A percentile compares a stretch with the other conserved stretches of the same genome.
phyloP scores from a whole-genome alignment of 495 filamentous ascomycete genomes.

The Acidiella bohemica region DNA sequence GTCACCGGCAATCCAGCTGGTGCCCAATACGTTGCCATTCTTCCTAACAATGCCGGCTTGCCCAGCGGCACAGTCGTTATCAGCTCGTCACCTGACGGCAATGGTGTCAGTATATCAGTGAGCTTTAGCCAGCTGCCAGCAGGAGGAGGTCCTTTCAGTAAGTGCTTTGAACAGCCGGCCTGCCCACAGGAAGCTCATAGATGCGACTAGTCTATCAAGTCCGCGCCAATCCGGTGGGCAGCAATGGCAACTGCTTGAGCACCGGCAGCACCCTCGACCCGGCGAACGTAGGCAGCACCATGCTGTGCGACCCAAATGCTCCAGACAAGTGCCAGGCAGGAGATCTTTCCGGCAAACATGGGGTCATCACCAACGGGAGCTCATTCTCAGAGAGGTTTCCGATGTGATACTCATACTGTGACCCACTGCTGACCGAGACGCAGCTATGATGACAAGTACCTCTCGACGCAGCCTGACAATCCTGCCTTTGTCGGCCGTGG shows the following conservation, averaged over 20 bases:
- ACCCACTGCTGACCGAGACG: background rate
- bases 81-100: conserved; percentile 40
- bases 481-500: conserved; percentile 66
- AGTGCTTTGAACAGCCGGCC: too few relatives aligned
- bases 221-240: conserved; percentile 58
- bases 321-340: conserved; percentile 70
- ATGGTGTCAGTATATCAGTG: conserved; percentile 49
- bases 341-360: conserved; percentile 74
- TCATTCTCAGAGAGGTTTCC: conserved; percentile 24
- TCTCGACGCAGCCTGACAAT: conserved; percentile 41
- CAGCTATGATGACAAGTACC: conserved; percentile 53
- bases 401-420: background rate
- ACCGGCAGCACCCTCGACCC: conserved; percentile 58
- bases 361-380: conserved; percentile 39
- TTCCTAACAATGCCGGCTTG: conserved; percentile 44
- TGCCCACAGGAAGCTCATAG: background rate
- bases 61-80: conserved; percentile 50
- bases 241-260: conserved; percentile 63
- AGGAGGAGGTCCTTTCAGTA: conserved; percentile 57
- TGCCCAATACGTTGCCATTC: conserved; percentile 42
- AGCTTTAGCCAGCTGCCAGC: conserved; percentile 52
- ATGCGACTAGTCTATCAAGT: conserved; percentile 58
- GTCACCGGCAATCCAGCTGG: conserved; percentile 51
- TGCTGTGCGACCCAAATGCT: conserved; percentile 45
- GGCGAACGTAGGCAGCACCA: conserved; percentile 48